Base-by-base conservation (phyloP, 192 early-diverging fungal species). In the Paraglomus occultum region DNA sequence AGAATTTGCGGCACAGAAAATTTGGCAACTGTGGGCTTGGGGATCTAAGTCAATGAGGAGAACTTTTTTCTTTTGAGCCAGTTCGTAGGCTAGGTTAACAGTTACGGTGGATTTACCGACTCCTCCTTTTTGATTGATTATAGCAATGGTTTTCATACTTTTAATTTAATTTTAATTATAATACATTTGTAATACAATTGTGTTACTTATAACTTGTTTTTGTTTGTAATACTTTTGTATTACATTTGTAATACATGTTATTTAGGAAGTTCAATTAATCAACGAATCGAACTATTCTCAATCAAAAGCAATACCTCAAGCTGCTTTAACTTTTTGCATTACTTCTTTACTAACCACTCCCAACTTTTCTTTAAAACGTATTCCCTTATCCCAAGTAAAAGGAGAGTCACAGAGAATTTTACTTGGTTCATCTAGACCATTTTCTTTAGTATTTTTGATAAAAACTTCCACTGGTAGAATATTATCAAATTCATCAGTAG, bases 121-220 rank as follows among this genome's bases (percentile, higher is more conserved):
- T 20, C 53, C 53, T 8, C 53, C 53, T 55, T 55, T 55, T 55
- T 55, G 53, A 22, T 55, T 55, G n/a, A 55, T 20, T 6, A 55
- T 55, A 8, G 53, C 53, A 10, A 55, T 55, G n/a, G n/a, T n/a
- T n/a, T n/a, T n/a, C n/a, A n/a, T n/a, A n/a, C n/a, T n/a, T n/a
- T n/a, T n/a, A n/a, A n/a, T n/a, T n/a, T n/a, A n/a, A n/a, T n/a
- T n/a, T n/a, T n/a, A n/a, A n/a, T n/a, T n/a, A n/a, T n/a, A n/a
- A n/a, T n/a, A n/a, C n/a, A n/a, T n/a, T n/a, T n/a, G n/a, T n/a
- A n/a, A n/a, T n/a, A n/a, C n/a, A n/a, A n/a, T n/a, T n/a, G n/a
- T n/a, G n/a, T n/a, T n/a, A n/a, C n/a, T n/a, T n/a, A n/a, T n/a
- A n/a, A n/a, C n/a, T n/a, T n/a, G n/a, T n/a, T n/a, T n/a, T n/a